Conservation (phyloP, 2,329 filamentous ascomycete genomes). For the Diaporthe citriasiana region DNA sequence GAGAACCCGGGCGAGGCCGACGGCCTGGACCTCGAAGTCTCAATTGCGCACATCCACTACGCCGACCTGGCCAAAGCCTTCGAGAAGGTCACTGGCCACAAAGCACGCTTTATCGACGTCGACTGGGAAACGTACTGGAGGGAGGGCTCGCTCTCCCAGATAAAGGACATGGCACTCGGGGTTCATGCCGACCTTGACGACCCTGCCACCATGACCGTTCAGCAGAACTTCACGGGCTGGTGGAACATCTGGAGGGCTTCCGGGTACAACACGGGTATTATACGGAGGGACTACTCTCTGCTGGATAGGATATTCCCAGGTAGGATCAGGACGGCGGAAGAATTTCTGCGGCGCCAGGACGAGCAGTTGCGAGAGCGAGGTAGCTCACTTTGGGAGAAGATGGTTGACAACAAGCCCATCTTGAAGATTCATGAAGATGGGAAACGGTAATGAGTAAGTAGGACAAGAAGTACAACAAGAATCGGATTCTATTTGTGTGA, state of each 20-base stretch:
- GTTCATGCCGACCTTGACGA: constrained; percentile 28
- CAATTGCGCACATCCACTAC: constrained; percentile 51
- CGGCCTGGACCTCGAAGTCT: constrained; percentile 61
- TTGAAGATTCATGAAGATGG: constrained; percentile 24
- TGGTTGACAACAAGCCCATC: constrained; percentile 20
- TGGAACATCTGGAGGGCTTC: constrained; percentile 40
- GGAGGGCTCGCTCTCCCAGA: background rate
- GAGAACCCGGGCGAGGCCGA: constrained; percentile 59
- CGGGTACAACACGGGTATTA: constrained; percentile 23
- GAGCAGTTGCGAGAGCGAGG: constrained; percentile 3
- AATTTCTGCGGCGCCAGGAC: constrained; percentile 28
- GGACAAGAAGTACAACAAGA: background rate
- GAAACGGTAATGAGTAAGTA: background rate
- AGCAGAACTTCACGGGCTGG: constrained; percentile 48
- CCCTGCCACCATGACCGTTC: constrained; percentile 41
- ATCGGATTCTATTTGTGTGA: too few relatives aligned
- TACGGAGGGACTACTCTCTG: constrained; percentile 35
- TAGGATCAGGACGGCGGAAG: constrained; percentile 27
- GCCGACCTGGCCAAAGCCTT: constrained; percentile 50
- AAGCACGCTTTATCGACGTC: constrained; percentile 48
- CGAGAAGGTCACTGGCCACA: constrained; percentile 50
- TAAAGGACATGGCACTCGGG: background rate
- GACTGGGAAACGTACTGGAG: constrained; percentile 29
- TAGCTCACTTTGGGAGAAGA: constrained; percentile 28
- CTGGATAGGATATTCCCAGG: constrained; percentile 36